Percentiles rank a stretch among this genome's conserved stretches.
Evolutionary conservation across 805 yeast genomes (phyloP).

Genomic region (Monosporozyma aerobia): DNA sequence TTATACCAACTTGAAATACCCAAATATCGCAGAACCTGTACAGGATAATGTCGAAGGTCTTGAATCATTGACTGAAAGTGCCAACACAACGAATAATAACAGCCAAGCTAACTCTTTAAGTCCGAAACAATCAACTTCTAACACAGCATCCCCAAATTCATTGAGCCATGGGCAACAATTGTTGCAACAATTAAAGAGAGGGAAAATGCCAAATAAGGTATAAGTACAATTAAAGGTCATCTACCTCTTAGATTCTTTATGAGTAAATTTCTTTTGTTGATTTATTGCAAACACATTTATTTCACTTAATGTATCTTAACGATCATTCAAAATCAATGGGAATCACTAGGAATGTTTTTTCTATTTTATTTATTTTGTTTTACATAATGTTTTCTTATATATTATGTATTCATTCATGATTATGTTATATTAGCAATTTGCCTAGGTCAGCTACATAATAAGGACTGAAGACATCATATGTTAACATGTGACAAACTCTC

Average conservation of each 20-base stretch:
- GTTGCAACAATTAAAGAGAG: slow-evolving; percentile 20
- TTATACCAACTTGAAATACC: slow-evolving; percentile 17
- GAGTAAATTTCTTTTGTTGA: background rate
- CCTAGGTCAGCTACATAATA: background rate
- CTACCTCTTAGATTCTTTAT: background rate
- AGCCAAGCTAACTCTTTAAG: background rate
- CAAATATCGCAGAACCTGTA: background rate
- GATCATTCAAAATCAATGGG: background rate
- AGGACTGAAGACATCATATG: background rate
- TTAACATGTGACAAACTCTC: background rate
- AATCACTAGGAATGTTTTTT: background rate
- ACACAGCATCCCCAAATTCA: background rate
- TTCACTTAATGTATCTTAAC: background rate
- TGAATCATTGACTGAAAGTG: background rate
- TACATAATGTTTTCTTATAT: background rate
- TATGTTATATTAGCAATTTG: background rate
- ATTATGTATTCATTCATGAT: background rate
- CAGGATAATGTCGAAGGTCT: background rate
- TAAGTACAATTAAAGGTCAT: background rate
- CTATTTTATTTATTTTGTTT: background rate
- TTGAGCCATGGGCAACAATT: slow-evolving; percentile 24
- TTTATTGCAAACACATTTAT: background rate
- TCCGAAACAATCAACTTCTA: background rate
- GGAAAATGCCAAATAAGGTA: background rate
- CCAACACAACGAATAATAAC: background rate